phyloP scores from a whole-genome alignment of 140 eudicot species.

The Oenanthe javanica region DNA sequence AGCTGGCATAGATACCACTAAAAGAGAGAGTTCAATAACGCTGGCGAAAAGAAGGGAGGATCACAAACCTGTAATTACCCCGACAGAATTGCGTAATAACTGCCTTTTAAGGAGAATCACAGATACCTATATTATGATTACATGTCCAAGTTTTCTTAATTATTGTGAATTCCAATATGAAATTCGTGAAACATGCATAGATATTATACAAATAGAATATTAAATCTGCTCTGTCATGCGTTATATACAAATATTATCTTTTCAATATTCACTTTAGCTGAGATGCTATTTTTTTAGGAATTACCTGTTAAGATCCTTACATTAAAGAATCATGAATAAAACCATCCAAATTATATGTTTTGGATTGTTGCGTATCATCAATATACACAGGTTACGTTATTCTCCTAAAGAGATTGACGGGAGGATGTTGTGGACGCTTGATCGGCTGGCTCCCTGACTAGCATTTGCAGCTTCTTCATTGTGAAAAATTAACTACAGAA shows the following conservation, averaged over 20 bases:
- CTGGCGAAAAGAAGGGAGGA: not conserved
- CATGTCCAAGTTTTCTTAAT: not conserved
- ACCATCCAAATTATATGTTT: not conserved
- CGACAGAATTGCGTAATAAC: not conserved
- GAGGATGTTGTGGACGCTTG: constrained; percentile 50
- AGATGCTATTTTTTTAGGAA: not conserved
- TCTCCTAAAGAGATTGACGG: constrained; percentile 43
- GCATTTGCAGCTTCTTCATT: constrained; percentile 32
- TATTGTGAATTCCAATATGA: not conserved
- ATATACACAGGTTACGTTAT: constrained; percentile 58
- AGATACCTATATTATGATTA: not conserved
- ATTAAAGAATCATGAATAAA: not conserved
- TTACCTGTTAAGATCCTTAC: not conserved
- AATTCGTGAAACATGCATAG: not conserved
- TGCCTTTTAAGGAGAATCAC: not conserved
- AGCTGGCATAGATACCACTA: not conserved
- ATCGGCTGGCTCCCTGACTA: constrained; percentile 89
- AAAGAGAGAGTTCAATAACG: not conserved
- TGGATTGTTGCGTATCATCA: not conserved
- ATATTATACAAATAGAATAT: not conserved
- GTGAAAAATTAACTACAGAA: constrained; percentile 16
- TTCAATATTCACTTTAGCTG: not conserved
- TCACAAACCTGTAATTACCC: no score
- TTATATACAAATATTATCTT: not conserved
- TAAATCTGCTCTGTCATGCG: not conserved